Base-by-base conservation (phyloP, 164 flowering plant genomes). In the Warburgia ugandensis region DNA sequence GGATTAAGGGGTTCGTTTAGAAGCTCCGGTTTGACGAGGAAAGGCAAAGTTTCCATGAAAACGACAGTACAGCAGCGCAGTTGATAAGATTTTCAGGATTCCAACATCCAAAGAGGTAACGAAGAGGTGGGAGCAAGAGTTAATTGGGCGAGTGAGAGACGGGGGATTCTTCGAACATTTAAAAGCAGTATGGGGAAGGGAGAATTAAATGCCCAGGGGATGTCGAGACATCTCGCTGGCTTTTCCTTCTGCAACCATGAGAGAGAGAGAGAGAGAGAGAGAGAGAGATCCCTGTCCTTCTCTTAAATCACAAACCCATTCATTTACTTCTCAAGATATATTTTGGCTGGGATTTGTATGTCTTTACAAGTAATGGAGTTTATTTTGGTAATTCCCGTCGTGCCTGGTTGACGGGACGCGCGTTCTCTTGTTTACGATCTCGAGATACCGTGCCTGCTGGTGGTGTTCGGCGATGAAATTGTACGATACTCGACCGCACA, bases 281-380 rank as follows among this genome's bases (percentile, higher is more conserved):
- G 36, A 20, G 48, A 73, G 69, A 71, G 66, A 64, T 57, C 58
- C 57, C 50, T 67, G 75, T 77, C 74, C 45, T 63, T 62, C 67
- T 50, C 48, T 55, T 36, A 27, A 30, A 59, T 52, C 54, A 36
- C 58, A 52, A 44, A 50, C 60, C 29, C 55, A 36, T 36, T 60
- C 50, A 27, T 49, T 48, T 35, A 35, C 43, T 45, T 29, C 25
- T 44, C 45, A 50, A 42, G 8, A 7, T 16, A 37, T 16, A 20
- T 3, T 16, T 20, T 6, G 41, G 41, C 2, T 37, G 17, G 41
- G 41, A 20, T 37, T 37, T 7, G 41, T 8, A 20, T 37, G n/a
- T n/a, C n/a, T n/a, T n/a, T n/a, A n/a, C n/a, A n/a, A n/a, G n/a
- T n/a, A n/a, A n/a, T n/a, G n/a, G n/a, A n/a, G n/a, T n/a, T n/a